Conservation (phyloP, 1,284 basidiomycete genomes). For the Omphalotus olearius region DNA sequence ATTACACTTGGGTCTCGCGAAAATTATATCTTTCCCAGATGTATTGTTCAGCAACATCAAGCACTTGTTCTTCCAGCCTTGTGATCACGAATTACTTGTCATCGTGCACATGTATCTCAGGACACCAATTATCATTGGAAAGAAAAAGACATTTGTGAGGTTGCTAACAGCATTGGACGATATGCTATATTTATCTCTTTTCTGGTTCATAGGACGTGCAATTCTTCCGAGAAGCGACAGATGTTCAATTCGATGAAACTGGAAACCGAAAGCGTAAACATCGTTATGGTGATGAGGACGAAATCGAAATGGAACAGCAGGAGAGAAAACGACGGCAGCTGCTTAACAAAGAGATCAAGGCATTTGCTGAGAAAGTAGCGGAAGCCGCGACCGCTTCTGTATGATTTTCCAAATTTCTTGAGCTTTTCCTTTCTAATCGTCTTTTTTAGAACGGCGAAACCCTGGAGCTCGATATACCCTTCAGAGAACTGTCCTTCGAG, state of each 20-base stretch:
- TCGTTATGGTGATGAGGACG: conserved; percentile 97
- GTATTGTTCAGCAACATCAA: conserved; percentile 97
- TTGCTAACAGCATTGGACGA: conserved; percentile 3
- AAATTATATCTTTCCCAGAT: conserved; percentile 44
- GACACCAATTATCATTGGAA: conserved; percentile 97
- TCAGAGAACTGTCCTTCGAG: conserved; percentile 95
- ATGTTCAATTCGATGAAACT: conserved; percentile 98
- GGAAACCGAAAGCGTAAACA: conserved; percentile 98
- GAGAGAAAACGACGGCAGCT: conserved; percentile 87
- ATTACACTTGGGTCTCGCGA: not conserved
- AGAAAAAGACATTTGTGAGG: conserved; percentile 90
- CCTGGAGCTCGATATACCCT: conserved; percentile 93
- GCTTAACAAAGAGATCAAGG: conserved; percentile 94
- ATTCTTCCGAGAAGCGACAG: conserved; percentile 97
- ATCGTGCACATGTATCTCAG: conserved; percentile 94
- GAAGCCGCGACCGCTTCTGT: conserved; percentile 79
- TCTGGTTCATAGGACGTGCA: conserved; percentile 75
- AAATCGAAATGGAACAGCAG: conserved; percentile 98
- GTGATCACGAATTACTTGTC: conserved; percentile 94
- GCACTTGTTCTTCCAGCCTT: conserved; percentile 98
- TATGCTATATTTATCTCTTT: not conserved
- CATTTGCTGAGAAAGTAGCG: conserved; percentile 91
- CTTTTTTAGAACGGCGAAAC: conserved; percentile 67
- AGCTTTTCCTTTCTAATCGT: conserved; percentile 15
- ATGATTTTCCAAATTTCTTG: conserved; percentile 21